Percentiles rank a stretch among this genome's conserved stretches.
These are phyloP conservation scores for Agrocybe chaxingu DNA, from an alignment of 768 basidiomycete species.

Conservation along the genomic window DNA sequence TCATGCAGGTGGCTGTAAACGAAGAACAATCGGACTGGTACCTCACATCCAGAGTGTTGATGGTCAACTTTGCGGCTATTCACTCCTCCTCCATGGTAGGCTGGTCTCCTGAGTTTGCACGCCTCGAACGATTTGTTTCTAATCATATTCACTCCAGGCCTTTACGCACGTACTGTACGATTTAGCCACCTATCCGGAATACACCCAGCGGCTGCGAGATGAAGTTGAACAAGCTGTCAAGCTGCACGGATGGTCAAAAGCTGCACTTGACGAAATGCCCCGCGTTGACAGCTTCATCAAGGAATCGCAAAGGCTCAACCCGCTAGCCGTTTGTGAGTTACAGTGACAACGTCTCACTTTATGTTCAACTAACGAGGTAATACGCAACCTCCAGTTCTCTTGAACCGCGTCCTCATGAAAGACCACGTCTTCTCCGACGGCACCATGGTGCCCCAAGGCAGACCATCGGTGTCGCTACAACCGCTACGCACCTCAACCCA, in stretches of 20 bases:
- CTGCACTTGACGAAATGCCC: conserved; percentile 32
- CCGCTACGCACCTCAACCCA: conserved; percentile 20
- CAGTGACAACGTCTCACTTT: too few relatives aligned
- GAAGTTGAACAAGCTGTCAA: conserved; percentile 36
- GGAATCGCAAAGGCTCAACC: conserved; percentile 23
- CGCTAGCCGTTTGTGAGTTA: neutral
- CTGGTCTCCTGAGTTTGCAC: neutral
- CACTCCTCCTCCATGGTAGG: conserved; percentile 22
- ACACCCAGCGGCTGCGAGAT: conserved; percentile 31
- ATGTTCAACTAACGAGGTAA: too few relatives aligned
- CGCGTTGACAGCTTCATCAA: conserved; percentile 43
- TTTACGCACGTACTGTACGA: conserved; percentile 32
- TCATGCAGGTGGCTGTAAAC: conserved; percentile 21
- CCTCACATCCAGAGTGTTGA: conserved; percentile 17
- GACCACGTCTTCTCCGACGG: too few relatives aligned
- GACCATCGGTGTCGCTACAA: too few relatives aligned
- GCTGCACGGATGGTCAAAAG: conserved; percentile 33
- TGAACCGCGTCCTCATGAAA: too few relatives aligned
- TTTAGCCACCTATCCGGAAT: conserved; percentile 32
- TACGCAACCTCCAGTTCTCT: too few relatives aligned
- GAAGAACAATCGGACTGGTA: conserved; percentile 12
- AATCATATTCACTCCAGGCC: conserved; percentile 17
- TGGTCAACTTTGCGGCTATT: conserved; percentile 24
- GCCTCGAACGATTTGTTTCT: neutral
- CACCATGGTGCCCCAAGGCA: too few relatives aligned